Base-by-base conservation (phyloP, 768 basidiomycete species). In the Lentinula raphanica region DNA sequence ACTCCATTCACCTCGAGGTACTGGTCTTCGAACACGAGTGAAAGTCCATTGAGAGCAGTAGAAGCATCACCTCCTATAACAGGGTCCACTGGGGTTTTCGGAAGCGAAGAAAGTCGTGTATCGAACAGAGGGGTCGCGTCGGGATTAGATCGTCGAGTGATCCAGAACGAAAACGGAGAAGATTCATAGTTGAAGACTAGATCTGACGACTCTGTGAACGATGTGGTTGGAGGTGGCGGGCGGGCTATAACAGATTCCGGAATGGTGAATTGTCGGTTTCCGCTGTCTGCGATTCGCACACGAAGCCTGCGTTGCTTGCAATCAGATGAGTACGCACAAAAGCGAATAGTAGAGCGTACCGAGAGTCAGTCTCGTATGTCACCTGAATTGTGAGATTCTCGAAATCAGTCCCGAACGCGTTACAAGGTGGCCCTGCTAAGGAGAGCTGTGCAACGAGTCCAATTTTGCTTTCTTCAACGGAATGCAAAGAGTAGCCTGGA, bases 151-250 rank as follows among this genome's bases (percentile, higher is more conserved):
- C 83, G 81, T 44, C 88, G 82, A 1, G 87, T 88, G 61, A 92
- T 83, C 88, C 88, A 92, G 67, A 91, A 92, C 2, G 85, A 82
- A 66, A 92, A 92, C 0, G 90, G 89, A 0, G 75, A 72, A 1
- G 76, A 6, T 1, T 85, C 75, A 59, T 84, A 82, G 66, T 90
- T 85, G 74, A 92, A 91, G 3, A 84, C 72, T 9, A 92, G 74
- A 63, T 91, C 88, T 0, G 85, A 85, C 0, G 68, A 72, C 12
- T 70, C 57, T 36, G 66, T 71, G 55, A 74, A 72, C 0, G 73
- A 71, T 12, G 63, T 60, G 0, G 65, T 67, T 3, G 79, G 71
- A 4, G 69, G 60, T 3, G 67, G 21, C 17, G 83, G 79, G 1
- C 75, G 74, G n/a, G 74, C 60, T 32, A 87, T 71, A 54, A 79